Percentiles rank a stretch among this genome's conserved stretches.
Conservation (phyloP, 345 rosid genomes). For the Rubroshorea leprosula region DNA sequence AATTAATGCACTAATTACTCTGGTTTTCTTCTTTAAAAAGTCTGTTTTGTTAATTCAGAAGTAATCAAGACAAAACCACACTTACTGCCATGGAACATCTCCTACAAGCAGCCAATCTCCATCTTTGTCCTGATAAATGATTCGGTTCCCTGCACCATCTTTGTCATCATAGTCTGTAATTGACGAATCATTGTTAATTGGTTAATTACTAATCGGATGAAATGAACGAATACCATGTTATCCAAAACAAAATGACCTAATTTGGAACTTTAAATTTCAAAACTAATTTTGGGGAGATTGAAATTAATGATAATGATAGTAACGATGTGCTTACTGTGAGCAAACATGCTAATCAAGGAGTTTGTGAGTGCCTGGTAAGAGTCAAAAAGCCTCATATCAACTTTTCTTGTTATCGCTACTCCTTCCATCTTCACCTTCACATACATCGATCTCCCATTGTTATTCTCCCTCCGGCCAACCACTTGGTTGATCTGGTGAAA, state of each 20-base stretch:
- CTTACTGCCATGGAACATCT: conserved; percentile 72
- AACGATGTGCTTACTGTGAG: conserved; percentile 26
- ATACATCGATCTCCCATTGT: conserved; percentile 30
- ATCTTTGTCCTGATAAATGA: conserved; percentile 53
- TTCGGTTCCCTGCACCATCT: conserved; percentile 23
- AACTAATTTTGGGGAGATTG: neutral
- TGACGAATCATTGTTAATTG: too few relatives aligned
- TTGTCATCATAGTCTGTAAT: conserved; percentile 27
- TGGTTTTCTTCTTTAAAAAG: neutral
- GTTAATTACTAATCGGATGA: too few relatives aligned
- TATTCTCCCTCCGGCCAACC: conserved; percentile 7
- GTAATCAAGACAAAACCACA: conserved; percentile 2
- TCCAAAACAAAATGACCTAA: neutral
- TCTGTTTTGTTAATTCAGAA: neutral
- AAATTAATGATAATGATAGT: neutral
- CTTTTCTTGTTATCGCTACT: conserved; percentile 52
- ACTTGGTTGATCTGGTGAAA: conserved; percentile 22
- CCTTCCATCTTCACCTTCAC: conserved; percentile 86
- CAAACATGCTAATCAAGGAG: conserved; percentile 49
- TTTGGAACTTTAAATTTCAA: neutral
- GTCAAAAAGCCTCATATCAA: conserved; percentile 40
- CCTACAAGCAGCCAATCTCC: conserved; percentile 61
- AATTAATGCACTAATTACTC: neutral
- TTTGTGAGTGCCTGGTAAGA: conserved; percentile 40
- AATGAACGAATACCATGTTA: too few relatives aligned